Percentiles rank a stretch among this genome's conserved stretches.
Conservation (phyloP, 805 yeast species). For the Ogataea pilisensis region DNA sequence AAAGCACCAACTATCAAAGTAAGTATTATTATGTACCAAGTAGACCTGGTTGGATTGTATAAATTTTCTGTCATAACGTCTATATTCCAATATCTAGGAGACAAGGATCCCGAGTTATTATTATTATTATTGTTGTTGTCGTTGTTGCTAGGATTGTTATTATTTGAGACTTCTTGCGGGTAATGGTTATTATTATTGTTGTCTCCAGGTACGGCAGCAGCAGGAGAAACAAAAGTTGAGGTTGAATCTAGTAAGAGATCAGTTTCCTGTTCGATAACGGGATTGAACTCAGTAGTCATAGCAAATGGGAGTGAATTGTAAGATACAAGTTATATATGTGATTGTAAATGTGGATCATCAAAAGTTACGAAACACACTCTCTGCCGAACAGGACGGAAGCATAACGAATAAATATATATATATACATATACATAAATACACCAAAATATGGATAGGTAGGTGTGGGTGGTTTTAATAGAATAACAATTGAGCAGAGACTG, state of each 20-base stretch:
- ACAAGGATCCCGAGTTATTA: background rate
- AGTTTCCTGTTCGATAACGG: background rate
- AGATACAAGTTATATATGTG: background rate
- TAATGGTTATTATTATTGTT: too few species aligned
- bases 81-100: slow-evolving; percentile 3
- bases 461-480: too few species aligned
- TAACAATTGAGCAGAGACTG: too few species aligned
- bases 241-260: background rate
- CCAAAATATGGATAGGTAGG: too few species aligned
- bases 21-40: slow-evolving; percentile 39
- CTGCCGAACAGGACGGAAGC: too few species aligned
- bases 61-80: slow-evolving; percentile 18
- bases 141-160: background rate
- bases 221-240: background rate
- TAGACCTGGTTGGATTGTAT: slow-evolving; percentile 42
- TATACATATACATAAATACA: too few species aligned
- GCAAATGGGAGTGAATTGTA: background rate
- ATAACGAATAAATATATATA: too few species aligned
- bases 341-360: too few species aligned
- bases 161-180: too few species aligned
- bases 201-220: background rate
- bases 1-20: slow-evolving; percentile 52
- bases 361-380: too few species aligned
- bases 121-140: background rate
- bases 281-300: background rate